Evolutionary conservation across 2,329 filamentous ascomycete genomes (phyloP).

Genomic region (Penicillium digitatum): DNA sequence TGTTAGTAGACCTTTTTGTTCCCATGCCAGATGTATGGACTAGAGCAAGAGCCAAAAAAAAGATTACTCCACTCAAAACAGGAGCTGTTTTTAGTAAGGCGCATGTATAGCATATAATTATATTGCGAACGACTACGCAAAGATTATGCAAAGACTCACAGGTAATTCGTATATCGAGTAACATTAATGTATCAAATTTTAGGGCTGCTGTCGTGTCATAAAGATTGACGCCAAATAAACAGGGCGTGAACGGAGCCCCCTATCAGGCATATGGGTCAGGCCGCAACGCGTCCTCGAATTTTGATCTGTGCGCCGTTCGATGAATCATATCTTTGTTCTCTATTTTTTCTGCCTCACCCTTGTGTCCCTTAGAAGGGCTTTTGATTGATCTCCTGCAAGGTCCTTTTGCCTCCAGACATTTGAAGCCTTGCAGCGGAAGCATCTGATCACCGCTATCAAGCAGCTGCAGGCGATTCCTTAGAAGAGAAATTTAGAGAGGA

Average conservation of each 20-base stretch:
- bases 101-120: neutral
- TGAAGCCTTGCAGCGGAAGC: slow-evolving; percentile 24
- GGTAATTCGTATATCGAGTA: neutral
- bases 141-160: neutral
- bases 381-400: slow-evolving; percentile 23
- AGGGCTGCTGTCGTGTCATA: slow-evolving; percentile 3
- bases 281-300: slow-evolving; percentile 24
- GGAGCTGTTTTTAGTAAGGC: neutral
- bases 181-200: neutral
- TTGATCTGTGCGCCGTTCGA: slow-evolving; percentile 21
- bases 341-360: slow-evolving; percentile 5
- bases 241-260: slow-evolving; percentile 10
- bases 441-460: slow-evolving; percentile 12
- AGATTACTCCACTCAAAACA: slow-evolving; percentile 13
- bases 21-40: slow-evolving; percentile 6
- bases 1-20: slow-evolving; percentile 11
- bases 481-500: neutral
- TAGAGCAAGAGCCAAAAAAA: slow-evolving; percentile 6
- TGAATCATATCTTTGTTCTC: slow-evolving; percentile 10
- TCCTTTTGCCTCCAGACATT: slow-evolving; percentile 25
- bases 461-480: slow-evolving; percentile 13
- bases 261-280: slow-evolving; percentile 28
- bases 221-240: slow-evolving; percentile 6
- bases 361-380: slow-evolving; percentile 9
- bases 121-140: neutral